phyloP scores from a whole-genome alignment of 352 stramenopile genomes.

The Salisapilia sapeloensis region DNA sequence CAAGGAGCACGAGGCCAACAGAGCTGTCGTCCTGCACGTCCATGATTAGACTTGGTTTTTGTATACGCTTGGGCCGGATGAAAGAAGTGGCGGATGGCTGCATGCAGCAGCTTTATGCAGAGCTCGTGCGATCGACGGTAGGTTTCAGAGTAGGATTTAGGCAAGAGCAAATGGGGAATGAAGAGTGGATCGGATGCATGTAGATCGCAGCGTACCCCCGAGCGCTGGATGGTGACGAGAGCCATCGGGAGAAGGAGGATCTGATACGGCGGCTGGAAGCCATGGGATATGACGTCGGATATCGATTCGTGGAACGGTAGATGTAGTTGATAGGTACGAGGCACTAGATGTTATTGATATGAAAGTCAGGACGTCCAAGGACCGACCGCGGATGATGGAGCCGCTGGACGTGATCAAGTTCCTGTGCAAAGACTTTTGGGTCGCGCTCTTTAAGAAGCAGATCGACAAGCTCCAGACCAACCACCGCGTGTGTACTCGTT shows the following conservation, averaged over 20 bases:
- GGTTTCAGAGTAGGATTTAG: slow-evolving; percentile 3
- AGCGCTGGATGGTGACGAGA: slow-evolving; percentile 1
- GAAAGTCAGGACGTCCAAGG: slow-evolving; percentile 21
- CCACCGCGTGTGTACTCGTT: slow-evolving; percentile 66
- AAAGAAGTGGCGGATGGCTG: slow-evolving; percentile 75
- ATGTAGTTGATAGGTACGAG: not conserved
- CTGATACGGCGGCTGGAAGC: slow-evolving; percentile 67
- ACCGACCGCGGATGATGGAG: slow-evolving; percentile 68
- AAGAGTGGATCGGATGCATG: no score
- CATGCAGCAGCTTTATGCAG: slow-evolving; percentile 78
- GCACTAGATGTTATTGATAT: not conserved
- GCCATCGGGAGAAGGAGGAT: slow-evolving; percentile 60
- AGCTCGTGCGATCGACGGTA: slow-evolving; percentile 77
- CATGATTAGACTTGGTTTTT: no score
- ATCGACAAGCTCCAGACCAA: slow-evolving; percentile 98
- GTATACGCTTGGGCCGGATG: slow-evolving; percentile 10
- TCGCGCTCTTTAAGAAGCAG: slow-evolving; percentile 94
- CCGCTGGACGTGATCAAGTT: slow-evolving; percentile 96
- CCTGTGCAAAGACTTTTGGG: slow-evolving; percentile 97
- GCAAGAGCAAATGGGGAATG: no score
- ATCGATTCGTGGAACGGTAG: slow-evolving; percentile 61
- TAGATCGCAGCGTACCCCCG: no score
- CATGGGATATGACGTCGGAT: slow-evolving; percentile 79
- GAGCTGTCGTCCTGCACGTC: slow-evolving; percentile 61
- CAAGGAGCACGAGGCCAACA: slow-evolving; percentile 43